Base-by-base conservation (phyloP, 2,329 filamentous ascomycete genomes). In the Pestalotiopsis sp. region DNA sequence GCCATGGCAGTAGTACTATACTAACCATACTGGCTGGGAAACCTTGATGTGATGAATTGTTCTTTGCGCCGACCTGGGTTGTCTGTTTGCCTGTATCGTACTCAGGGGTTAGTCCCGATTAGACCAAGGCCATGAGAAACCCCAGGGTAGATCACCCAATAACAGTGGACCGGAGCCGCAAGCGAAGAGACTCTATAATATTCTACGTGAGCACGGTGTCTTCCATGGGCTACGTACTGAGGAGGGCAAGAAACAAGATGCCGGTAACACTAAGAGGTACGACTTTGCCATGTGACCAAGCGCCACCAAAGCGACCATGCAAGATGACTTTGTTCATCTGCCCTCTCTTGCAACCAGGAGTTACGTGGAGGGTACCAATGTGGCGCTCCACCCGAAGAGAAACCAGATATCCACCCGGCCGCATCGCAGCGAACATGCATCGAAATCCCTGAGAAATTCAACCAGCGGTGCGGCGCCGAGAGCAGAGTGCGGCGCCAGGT, bases 271-370 rank as follows among this genome's bases (percentile, higher is more conserved):
- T 12, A 12, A 14, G 59, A 27, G 58, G 31, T 61, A 31, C 36
- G 31, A 62, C 59, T 20, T 13, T 62, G 59, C 59, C 27, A 62
- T 62, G 59, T 62, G 59, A 52, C 59, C 59, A 20, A 62, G 59
- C 59, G 59, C 59, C 59, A 62, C 27, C 14, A 52, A 52, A 20
- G 45, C 20, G 20, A 52, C 45, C 27, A 36, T 62, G 31, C 59
- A 36, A 62, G 27, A 5, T 27, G 9, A 1, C 4, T 27, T 60
- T 60, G 27, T 27, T 31, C 14, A 17, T 40, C 20, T 14, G 25
- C 36, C 31, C 14, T 36, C 20, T 25, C 12, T 11, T 1, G 31
- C 9, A 9, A 36, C 31, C 31, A 36, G 31, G 7, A 36, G 31
- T n/a, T 36, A 20, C 17, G 12, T 14, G n/a, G n/a, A 40, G 20